Base-by-base conservation (phyloP, 768 basidiomycete genomes). In the Amanita muscaria region DNA sequence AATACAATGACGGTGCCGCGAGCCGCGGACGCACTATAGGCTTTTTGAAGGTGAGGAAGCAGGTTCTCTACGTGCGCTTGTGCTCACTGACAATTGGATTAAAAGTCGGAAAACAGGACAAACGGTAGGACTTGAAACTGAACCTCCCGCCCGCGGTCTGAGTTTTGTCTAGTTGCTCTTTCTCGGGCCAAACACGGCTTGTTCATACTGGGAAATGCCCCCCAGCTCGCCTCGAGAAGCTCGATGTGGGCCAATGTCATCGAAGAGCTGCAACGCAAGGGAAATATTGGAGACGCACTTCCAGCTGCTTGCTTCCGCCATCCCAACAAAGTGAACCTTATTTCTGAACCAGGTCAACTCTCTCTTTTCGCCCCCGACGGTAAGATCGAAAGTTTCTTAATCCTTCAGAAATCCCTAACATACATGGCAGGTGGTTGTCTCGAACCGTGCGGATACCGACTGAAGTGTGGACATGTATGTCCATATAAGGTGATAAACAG, bases 121-220 rank as follows among this genome's bases (percentile, higher is more conserved):
- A 79, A 79, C 41, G 73, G 70, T 70, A 54, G 4, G 41, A 4
- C 16, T 18, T 24, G 8, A 15, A 19, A 10, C 23, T n/a, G 11
- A n/a, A 19, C 30, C 4, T 14, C 19, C 19, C 11, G 8, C 8
- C 8, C 54, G 25, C 49, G 39, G 56, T 24, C 49, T 27, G 16
- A 38, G 40, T 46, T 42, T 31, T 16, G 24, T 16, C 5, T 15
- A 72, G 86, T 88, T 32, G 83, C 87, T 0, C 57, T 88, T 3
- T 86, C 84, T 16, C 70, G 86, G 16, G 85, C 86, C 3, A 72
- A 76, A 39, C 76, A 88, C 48, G 86, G 86, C 4, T 62, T 89
- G 2, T 88, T 71, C 53, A 74, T 89, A 24, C 60, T 88, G 3
- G 86, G 87, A 18, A 85, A 86, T 42, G 75, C 80, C 0, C 57